Percentiles rank a stretch among this genome's conserved stretches.
Conservation (phyloP, 2,329 filamentous ascomycete genomes). For the Fusarium sublunatum region DNA sequence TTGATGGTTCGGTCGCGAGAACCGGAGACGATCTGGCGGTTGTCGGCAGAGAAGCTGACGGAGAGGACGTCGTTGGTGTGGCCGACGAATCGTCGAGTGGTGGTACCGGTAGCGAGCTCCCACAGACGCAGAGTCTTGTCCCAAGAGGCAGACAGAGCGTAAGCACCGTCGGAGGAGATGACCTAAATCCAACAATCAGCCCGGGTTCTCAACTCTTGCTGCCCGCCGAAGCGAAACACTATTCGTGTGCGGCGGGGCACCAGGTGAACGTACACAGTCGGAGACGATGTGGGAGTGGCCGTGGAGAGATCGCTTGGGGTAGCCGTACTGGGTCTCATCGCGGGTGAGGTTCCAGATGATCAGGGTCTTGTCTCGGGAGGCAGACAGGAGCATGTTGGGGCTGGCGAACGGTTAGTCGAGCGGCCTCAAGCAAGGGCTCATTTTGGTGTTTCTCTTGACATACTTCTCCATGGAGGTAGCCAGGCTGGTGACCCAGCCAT, state of each 20-base stretch:
- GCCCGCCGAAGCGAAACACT: conserved; percentile 11
- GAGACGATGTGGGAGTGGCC: conserved; percentile 99
- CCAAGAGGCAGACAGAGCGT: conserved; percentile 98
- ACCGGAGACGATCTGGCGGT: conserved; percentile 99
- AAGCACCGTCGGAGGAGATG: conserved; percentile 99
- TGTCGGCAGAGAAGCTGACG: conserved; percentile 99
- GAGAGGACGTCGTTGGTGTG: conserved; percentile 99
- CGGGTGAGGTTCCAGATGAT: conserved; percentile 99
- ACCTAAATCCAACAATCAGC: conserved; percentile 68
- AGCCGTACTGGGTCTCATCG: conserved; percentile 97
- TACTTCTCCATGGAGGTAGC: conserved; percentile 99
- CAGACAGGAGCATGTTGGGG: conserved; percentile 99
- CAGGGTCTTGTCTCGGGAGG: conserved; percentile 96
- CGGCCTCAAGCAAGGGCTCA: conserved; percentile 6
- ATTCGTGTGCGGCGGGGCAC: conserved; percentile 24
- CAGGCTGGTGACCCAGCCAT: conserved; percentile 98
- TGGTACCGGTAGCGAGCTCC: conserved; percentile 97
- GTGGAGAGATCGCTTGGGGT: conserved; percentile 98
- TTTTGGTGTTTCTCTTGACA: conserved; percentile 49
- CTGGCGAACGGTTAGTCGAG: conserved; percentile 54
- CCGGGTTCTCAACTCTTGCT: conserved; percentile 29
- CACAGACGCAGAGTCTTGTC: conserved; percentile 99
- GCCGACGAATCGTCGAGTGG: conserved; percentile 97
- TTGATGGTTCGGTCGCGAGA: conserved; percentile 99
- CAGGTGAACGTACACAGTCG: conserved; percentile 86